Evolutionary conservation across 2,329 filamentous ascomycete genomes (phyloP).

Genomic region (Aspergillus pseudoterreus): DNA sequence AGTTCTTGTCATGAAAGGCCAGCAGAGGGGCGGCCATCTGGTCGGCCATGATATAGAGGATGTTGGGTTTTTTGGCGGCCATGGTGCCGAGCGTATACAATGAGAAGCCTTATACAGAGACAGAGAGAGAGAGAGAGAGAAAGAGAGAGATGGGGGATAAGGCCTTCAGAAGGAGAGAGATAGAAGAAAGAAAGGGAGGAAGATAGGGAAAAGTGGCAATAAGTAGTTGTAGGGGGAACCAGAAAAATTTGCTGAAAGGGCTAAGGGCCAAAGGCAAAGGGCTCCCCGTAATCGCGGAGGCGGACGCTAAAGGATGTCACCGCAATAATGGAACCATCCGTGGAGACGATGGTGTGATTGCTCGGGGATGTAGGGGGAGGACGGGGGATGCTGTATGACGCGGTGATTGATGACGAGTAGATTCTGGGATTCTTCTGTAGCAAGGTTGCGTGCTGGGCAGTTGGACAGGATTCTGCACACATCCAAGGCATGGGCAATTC

Average conservation of each 20-base stretch:
- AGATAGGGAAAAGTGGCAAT: too few species aligned
- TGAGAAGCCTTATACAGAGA: neutral
- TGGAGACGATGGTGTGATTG: conserved; percentile 22
- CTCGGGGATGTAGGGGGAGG: neutral
- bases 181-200: conserved; percentile 10
- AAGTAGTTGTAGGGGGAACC: too few species aligned
- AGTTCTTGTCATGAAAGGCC: conserved; percentile 85
- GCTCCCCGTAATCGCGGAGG: conserved; percentile 8
- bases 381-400: neutral
- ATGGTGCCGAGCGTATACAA: conserved; percentile 21
- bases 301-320: conserved; percentile 15
- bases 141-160: neutral
- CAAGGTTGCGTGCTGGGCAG: too few species aligned
- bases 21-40: conserved; percentile 87
- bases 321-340: conserved; percentile 21
- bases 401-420: neutral
- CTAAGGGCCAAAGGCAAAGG: neutral
- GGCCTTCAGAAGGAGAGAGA: conserved; percentile 13
- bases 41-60: conserved; percentile 95
- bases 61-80: conserved; percentile 61
- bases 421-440: neutral
- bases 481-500: too few species aligned
- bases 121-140: neutral
- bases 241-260: neutral
- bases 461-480: too few species aligned